phyloP scores from a whole-genome alignment of 2,329 filamentous ascomycete genomes.

The Diaporthe citrichinensis region DNA sequence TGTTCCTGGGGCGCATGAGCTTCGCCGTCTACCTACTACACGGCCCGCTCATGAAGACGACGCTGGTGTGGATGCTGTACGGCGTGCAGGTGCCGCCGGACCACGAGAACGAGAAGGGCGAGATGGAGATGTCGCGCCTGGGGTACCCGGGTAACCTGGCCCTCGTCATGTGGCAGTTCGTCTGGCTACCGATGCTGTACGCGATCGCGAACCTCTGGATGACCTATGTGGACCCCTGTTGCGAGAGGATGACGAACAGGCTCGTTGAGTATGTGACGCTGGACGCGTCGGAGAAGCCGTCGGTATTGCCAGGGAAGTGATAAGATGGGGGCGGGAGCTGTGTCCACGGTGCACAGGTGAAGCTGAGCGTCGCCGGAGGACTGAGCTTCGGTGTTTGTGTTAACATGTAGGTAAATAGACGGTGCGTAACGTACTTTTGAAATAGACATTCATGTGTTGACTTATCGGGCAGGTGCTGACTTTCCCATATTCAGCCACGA shows the following conservation, averaged over 20 bases:
- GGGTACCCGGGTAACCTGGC: slow-evolving; percentile 54
- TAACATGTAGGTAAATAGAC: no score
- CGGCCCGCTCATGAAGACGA: slow-evolving; percentile 70
- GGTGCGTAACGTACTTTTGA: no score
- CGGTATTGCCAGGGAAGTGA: slow-evolving; percentile 28
- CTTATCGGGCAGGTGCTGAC: no score
- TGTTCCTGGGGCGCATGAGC: slow-evolving; percentile 75
- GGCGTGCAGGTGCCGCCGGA: slow-evolving; percentile 57
- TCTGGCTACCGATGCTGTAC: slow-evolving; percentile 65
- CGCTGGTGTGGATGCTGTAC: slow-evolving; percentile 73
- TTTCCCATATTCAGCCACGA: no score
- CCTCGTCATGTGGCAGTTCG: slow-evolving; percentile 55
- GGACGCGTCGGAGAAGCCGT: slow-evolving; percentile 44
- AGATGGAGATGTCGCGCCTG: slow-evolving; percentile 50
- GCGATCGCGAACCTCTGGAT: slow-evolving; percentile 65
- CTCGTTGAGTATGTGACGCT: slow-evolving; percentile 45
- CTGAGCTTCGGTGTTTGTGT: no score
- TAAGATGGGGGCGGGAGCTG: not conserved
- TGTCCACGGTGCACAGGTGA: no score
- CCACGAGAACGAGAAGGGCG: slow-evolving; percentile 53
- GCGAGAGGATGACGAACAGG: slow-evolving; percentile 58
- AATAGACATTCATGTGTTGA: no score
- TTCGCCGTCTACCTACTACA: slow-evolving; percentile 77
- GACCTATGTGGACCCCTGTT: slow-evolving; percentile 67
- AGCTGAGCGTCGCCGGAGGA: no score